These are phyloP conservation scores for Sphagnurus paluster DNA, from an alignment of 1,284 basidiomycete genomes.

Conservation along the genomic window DNA sequence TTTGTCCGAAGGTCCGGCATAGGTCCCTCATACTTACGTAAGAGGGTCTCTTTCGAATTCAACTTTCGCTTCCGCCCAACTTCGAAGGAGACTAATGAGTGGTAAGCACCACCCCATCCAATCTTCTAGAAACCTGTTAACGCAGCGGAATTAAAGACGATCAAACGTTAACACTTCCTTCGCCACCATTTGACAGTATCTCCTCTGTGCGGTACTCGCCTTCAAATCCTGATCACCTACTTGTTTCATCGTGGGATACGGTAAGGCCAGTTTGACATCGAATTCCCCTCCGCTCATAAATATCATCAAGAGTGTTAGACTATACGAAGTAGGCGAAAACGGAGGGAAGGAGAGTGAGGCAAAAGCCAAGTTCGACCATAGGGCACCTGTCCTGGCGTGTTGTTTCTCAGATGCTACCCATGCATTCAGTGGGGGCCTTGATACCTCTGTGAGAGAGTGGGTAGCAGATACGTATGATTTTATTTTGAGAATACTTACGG, in stretches of 20 bases:
- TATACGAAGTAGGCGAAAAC: conserved; percentile 61
- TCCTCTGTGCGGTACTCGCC: conserved; percentile 84
- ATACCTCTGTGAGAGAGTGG: conserved; percentile 72
- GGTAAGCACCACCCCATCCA: too few relatives aligned
- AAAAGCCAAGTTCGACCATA: conserved; percentile 76
- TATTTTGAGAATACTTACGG: background rate
- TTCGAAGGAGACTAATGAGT: too few relatives aligned
- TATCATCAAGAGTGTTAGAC: conserved; percentile 60
- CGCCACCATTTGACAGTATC: conserved; percentile 84
- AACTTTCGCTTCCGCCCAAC: too few relatives aligned
- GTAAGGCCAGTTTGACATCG: conserved; percentile 57
- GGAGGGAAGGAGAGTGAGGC: conserved; percentile 52
- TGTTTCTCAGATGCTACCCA: conserved; percentile 64
- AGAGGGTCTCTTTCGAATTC: too few relatives aligned
- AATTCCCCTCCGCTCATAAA: conserved; percentile 3
- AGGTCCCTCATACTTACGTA: too few relatives aligned
- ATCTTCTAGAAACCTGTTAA: too few relatives aligned
- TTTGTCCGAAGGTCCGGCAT: too few relatives aligned
- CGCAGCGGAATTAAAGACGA: too few relatives aligned
- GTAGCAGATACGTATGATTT: conserved; percentile 23
- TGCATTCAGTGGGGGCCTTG: conserved; percentile 75
- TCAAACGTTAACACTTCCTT: conserved; percentile 40
- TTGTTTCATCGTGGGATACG: conserved; percentile 88
- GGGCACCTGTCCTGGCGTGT: conserved; percentile 71
- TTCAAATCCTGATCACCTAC: conserved; percentile 68